phyloP scores from a whole-genome alignment of 495 filamentous ascomycete species.

The Podospora bellae-mahoneyi region DNA sequence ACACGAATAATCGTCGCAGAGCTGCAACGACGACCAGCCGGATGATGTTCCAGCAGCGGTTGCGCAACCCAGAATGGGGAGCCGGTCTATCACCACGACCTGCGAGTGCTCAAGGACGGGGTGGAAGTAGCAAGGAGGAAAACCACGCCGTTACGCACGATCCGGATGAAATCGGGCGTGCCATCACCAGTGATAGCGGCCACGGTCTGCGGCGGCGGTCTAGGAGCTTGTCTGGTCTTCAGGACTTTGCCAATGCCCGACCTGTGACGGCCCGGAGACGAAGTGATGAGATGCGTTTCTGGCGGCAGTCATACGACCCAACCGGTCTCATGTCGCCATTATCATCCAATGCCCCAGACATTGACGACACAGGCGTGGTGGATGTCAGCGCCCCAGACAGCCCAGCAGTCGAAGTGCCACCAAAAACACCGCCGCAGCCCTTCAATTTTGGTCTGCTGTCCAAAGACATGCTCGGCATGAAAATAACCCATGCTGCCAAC shows the following conservation, averaged over 20 bases:
- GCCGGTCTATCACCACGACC: slow-evolving; percentile 53
- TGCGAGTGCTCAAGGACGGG: slow-evolving; percentile 50
- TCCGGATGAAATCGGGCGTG: slow-evolving; percentile 50
- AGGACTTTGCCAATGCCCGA: slow-evolving; percentile 32
- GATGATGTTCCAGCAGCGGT: slow-evolving; percentile 30
- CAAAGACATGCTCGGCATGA: slow-evolving; percentile 49
- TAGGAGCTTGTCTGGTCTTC: slow-evolving; percentile 51
- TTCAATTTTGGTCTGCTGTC: slow-evolving; percentile 49
- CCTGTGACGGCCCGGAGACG: slow-evolving; percentile 38
- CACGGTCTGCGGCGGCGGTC: slow-evolving; percentile 46
- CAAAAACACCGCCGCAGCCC: slow-evolving; percentile 46
- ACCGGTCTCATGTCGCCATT: slow-evolving; percentile 44
- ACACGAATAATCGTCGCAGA: slow-evolving; percentile 19
- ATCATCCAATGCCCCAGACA: slow-evolving; percentile 42
- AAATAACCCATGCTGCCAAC: slow-evolving; percentile 51
- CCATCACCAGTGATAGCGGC: slow-evolving; percentile 48
- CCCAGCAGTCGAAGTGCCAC: slow-evolving; percentile 31
- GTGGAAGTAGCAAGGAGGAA: slow-evolving; percentile 28
- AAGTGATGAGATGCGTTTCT: slow-evolving; percentile 57
- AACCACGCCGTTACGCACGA: slow-evolving; percentile 31
- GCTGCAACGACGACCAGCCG: slow-evolving; percentile 39
- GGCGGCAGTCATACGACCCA: slow-evolving; percentile 52
- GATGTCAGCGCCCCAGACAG: slow-evolving; percentile 36
- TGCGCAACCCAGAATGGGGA: slow-evolving; percentile 36
- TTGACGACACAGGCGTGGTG: slow-evolving; percentile 37